Conservation (phyloP, 1,284 basidiomycete genomes). For the Xerocomus nothofagi region DNA sequence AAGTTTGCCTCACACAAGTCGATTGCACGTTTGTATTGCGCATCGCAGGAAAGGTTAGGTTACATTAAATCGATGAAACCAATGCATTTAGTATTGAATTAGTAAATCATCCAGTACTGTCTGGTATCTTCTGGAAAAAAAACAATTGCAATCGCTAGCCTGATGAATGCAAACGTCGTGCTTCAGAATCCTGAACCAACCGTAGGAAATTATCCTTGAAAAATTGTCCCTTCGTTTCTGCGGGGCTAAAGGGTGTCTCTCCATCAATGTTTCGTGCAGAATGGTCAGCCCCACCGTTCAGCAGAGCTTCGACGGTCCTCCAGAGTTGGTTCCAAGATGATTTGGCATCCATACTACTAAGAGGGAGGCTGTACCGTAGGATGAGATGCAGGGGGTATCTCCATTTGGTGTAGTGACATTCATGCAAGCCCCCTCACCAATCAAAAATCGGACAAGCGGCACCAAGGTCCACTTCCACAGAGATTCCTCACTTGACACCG, state of each 20-base stretch:
- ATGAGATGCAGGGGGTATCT: neutral
- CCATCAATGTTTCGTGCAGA: neutral
- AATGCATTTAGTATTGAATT: no score
- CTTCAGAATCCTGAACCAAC: neutral
- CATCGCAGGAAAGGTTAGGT: neutral
- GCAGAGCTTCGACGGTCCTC: neutral
- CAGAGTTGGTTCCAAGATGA: neutral
- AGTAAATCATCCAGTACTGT: no score
- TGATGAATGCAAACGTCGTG: neutral
- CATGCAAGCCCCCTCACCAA: neutral
- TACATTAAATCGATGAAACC: neutral
- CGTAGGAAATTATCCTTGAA: slow-evolving; percentile 4
- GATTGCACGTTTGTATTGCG: no score
- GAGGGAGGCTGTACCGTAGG: neutral
- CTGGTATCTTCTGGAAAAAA: neutral
- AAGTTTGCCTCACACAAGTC: no score
- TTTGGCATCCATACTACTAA: neutral
- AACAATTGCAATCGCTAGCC: neutral
- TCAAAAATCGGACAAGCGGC: neutral
- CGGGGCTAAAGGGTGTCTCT: slow-evolving; percentile 1
- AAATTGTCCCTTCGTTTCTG: neutral
- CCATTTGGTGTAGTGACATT: neutral
- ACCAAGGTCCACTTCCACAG: no score
- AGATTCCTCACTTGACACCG: no score
- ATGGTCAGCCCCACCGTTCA: slow-evolving; percentile 7